phyloP scores from a whole-genome alignment of 2,329 filamentous ascomycete genomes.

The Tolypocladium pustulatum region DNA sequence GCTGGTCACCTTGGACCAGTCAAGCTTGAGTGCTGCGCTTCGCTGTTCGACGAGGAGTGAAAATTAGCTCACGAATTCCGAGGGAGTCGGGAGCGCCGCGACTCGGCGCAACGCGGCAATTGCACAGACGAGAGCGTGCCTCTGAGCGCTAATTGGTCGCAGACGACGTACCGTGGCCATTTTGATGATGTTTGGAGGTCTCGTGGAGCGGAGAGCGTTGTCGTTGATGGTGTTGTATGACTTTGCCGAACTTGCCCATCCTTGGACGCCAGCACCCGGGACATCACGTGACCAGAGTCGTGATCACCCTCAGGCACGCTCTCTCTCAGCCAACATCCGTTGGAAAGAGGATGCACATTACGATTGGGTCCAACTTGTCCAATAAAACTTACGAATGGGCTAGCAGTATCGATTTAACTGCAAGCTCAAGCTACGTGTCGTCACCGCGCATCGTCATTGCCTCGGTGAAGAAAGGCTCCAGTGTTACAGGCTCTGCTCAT shows the following conservation, averaged over 20 bases:
- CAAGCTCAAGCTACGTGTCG: not conserved
- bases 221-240: conserved; percentile 34
- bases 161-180: conserved; percentile 57
- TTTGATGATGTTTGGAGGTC: conserved; percentile 40
- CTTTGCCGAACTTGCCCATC: conserved; percentile 31
- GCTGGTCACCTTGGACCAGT: conserved; percentile 91
- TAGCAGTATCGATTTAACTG: not conserved
- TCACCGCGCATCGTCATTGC: not conserved
- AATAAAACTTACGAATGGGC: too few relatives aligned
- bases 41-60: conserved; percentile 47
- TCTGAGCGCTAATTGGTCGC: conserved; percentile 15
- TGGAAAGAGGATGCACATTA: not conserved
- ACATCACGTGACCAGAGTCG: not conserved
- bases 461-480: not conserved
- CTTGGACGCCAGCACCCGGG: conserved; percentile 13
- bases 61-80: conserved; percentile 43
- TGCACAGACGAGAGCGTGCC: not conserved
- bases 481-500: not conserved
- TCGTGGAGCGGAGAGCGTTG: conserved; percentile 39
- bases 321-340: not conserved
- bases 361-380: not conserved
- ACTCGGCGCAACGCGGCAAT: not conserved
- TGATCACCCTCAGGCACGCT: not conserved
- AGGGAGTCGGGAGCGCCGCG: not conserved
- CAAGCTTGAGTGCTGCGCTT: conserved; percentile 97